Base-by-base conservation (phyloP, 371 early-diverging fungal genomes). In the Mortierella sp. region DNA sequence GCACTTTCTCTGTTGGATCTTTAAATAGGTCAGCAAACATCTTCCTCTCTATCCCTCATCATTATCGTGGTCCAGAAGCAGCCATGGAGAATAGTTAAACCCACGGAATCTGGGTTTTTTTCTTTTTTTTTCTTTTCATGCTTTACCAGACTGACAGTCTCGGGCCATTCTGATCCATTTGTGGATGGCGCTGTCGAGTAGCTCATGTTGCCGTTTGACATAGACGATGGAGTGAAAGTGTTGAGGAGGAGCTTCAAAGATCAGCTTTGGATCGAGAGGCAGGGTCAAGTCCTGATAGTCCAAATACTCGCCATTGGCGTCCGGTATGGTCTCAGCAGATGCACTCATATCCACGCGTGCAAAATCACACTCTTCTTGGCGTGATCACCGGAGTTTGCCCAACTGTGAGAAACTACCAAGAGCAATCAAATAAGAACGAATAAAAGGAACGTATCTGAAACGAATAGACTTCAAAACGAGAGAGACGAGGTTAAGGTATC, bases 181-280 rank as follows among this genome's bases (percentile, higher is more conserved):
- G 14, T 64, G 70, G 28, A 76, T 69, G 21, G 65, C 62, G 6
- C 32, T 43, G 30, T 76, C 76, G 14, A 76, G 70, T 2, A 76
- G 27, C 50, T 69, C 76, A 51, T 76, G 76, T 17, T 76, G 76
- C 24, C 61, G 70, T 37, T 76, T 76, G 34, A 76, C 76, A 50
- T 76, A 69, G 24, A 69, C 62, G 49, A 76, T 60, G 28, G 65
- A 47, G n/a, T 69, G 70, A 6, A 76, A 57, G 27, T 69, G 61
- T 8, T 62, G 64, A 6, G 76, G 76, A 0, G 70, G 69, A 0
- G 76, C 76, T n/a, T 76, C 76, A 56, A 76, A 76, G 62, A 76
- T 76, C 30, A 76, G 43, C 37, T 56, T 50, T 5, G 76, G 59
- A 27, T 69, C 76, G n/a, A 76, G 54, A 27, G 76, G 76, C 0